Evolutionary conservation across 2,329 filamentous ascomycete species (phyloP), one percentile per base, ranked within the genome.

Genomic region (Aspergillus fumigatus): DNA sequence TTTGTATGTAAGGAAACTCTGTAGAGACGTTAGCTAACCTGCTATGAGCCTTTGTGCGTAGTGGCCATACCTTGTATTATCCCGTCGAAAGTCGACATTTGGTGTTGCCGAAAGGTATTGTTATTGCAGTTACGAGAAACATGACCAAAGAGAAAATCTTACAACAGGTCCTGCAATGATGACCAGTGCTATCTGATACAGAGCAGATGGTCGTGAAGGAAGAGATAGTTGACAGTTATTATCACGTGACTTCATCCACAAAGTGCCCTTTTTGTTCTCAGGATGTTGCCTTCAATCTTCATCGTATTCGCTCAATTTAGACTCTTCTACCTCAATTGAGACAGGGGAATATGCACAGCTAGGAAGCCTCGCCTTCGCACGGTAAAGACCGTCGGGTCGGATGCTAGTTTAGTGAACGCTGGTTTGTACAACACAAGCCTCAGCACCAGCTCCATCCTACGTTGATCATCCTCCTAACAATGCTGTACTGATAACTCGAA

Each of bases 1-100:
- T 87, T 65, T 87, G 80, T 58, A 96, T 92, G 43, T 86, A 83
- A 3, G 90, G 90, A 63, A 96, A 95, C 68, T 96, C 91, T 74
- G 55, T 40, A 35, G 32, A 27, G 51, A 45, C 17, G 58, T 69
- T 53, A 67, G 59, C 52, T 38, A 29, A 29, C 17, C 9, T 29
- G 50, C 17, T 23, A 35, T 41, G 7, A 40, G 23, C 41, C 40
- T 23, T 21, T 48, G 49, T 23, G 51, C 25, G 32, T 26, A 40
- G 48, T 38, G 9, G 52, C 53, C 57, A 45, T 63, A 76, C 75
- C 75, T 55, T 79, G 73, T 55, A 92, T 77, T 38, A 86, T 73
- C 51, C 89, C 89, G 63, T 88, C 80, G 70, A 92, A 92, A 1
- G 88, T 92, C 23, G 89, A 92, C 89, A 92, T 92, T 38, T 55